phyloP scores from a whole-genome alignment of 1,139 yeast genomes.

The Magnusiomyces paraingens region DNA sequence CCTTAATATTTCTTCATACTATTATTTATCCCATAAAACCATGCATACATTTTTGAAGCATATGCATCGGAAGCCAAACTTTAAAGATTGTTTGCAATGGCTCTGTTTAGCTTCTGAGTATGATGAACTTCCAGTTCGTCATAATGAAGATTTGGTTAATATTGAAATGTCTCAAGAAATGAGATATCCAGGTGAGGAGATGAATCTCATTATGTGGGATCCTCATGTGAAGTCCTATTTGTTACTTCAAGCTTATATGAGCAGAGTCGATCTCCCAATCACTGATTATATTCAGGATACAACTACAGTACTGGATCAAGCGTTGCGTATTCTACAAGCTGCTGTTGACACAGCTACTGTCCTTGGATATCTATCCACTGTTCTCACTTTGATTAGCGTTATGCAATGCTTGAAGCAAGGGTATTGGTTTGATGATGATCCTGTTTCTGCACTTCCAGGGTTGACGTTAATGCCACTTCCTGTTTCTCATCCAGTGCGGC shows the following conservation, averaged over 20 bases:
- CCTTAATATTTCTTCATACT: conserved; percentile 80
- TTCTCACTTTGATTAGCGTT: conserved; percentile 52
- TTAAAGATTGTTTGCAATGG: conserved; percentile 65
- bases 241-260: conserved; percentile 79
- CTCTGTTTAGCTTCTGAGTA: conserved; percentile 81
- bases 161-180: conserved; percentile 80
- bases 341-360: conserved; percentile 87
- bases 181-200: conserved; percentile 54
- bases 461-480: conserved; percentile 32
- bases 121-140: conserved; percentile 88
- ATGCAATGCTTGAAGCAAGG: conserved; percentile 91
- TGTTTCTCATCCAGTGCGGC: conserved; percentile 23
- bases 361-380: conserved; percentile 61
- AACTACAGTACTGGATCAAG: conserved; percentile 85
- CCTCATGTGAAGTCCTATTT: conserved; percentile 91
- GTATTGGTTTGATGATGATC: conserved; percentile 75
- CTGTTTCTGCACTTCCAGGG: conserved; percentile 69
- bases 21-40: conserved; percentile 88
- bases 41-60: conserved; percentile 59
- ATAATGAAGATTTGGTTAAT: conserved; percentile 90
- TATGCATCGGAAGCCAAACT: conserved; percentile 45
- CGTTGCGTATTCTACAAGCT: conserved; percentile 89
- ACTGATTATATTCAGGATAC: conserved; percentile 96
- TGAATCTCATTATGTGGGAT: conserved; percentile 74
- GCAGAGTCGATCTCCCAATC: conserved; percentile 79